Conservation (phyloP, 75 land plant genomes). For the Adiantum capillusveneris region DNA sequence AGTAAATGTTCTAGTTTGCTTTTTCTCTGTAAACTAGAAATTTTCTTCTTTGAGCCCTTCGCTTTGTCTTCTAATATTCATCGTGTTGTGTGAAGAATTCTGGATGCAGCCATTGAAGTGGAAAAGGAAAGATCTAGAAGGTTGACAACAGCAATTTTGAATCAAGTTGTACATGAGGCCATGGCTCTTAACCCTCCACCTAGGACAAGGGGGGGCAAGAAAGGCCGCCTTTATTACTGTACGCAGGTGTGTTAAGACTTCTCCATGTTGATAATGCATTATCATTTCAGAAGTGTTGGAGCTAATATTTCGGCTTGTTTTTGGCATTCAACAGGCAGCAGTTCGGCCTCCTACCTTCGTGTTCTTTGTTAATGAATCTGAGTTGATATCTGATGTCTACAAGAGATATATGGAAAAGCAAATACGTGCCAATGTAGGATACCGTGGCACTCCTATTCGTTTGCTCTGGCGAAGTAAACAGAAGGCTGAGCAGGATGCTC, state of each 20-base stretch:
- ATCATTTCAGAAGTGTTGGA: too few relatives aligned
- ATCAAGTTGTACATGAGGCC: constrained; percentile 89
- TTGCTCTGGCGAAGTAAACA: constrained; percentile 93
- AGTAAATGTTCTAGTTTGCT: constrained; percentile 28
- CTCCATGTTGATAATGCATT: background rate
- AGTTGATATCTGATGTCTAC: constrained; percentile 80
- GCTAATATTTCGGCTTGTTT: constrained; percentile 2
- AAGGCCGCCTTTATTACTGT: constrained; percentile 83
- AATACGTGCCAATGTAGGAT: constrained; percentile 75
- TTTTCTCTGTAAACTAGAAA: too few relatives aligned
- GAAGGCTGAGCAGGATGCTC: constrained; percentile 43
- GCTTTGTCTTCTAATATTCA: too few relatives aligned
- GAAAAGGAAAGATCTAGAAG: constrained; percentile 84
- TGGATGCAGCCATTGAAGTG: constrained; percentile 60
- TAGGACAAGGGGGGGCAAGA: constrained; percentile 77
- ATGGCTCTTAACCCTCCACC: constrained; percentile 87
- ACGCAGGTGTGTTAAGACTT: constrained; percentile 53
- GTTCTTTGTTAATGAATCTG: constrained; percentile 93
- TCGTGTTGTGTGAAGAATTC: constrained; percentile 73
- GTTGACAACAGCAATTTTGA: constrained; percentile 63
- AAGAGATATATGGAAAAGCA: constrained; percentile 97
- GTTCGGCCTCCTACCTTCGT: constrained; percentile 95
- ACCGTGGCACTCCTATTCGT: constrained; percentile 86
- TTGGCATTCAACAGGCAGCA: constrained; percentile 55
- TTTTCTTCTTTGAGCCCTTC: too few relatives aligned